Percentiles rank a stretch among this genome's conserved stretches.
These are phyloP conservation scores for Nepenthes gracilis DNA, from an alignment of 148 eudicot genomes.

Conservation along the genomic window DNA sequence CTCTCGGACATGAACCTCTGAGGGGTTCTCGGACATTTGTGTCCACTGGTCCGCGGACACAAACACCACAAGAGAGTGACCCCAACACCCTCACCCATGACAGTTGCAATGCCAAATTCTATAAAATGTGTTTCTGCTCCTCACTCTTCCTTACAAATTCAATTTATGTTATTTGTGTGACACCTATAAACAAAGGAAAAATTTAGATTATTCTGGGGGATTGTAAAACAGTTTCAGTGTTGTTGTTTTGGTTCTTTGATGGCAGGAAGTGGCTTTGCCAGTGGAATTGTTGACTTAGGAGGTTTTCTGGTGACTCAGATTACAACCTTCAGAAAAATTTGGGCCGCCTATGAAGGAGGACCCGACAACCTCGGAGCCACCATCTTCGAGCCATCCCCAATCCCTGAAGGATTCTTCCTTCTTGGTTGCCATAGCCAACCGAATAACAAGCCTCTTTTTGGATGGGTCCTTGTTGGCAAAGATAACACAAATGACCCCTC, in stretches of 20 bases:
- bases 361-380: slow-evolving; percentile 20
- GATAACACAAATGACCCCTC: slow-evolving; percentile 7
- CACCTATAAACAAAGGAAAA: too few species aligned
- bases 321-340: slow-evolving; percentile 20
- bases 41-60: too few species aligned
- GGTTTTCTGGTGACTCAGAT: slow-evolving; percentile 19
- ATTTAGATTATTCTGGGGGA: too few species aligned
- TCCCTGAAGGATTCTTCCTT: slow-evolving; percentile 20
- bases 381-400: slow-evolving; percentile 21
- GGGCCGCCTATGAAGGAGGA: slow-evolving; percentile 32
- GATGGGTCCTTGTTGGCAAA: slow-evolving; percentile 23
- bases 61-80: too few species aligned
- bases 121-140: too few species aligned
- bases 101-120: too few species aligned
- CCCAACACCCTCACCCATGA: too few species aligned
- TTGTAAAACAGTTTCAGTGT: background rate
- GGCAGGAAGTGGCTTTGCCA: slow-evolving; percentile 28
- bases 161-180: too few species aligned
- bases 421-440: slow-evolving; percentile 30
- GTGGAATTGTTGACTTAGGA: slow-evolving; percentile 26
- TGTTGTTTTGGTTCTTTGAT: background rate
- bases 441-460: slow-evolving; percentile 23
- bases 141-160: too few species aligned
- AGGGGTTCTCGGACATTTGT: too few species aligned
- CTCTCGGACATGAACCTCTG: too few species aligned